Evolutionary conservation across 2,329 filamentous ascomycete genomes (phyloP), one percentile per base, ranked within the genome.

Genomic region (Ophiocordyceps robertsii): DNA sequence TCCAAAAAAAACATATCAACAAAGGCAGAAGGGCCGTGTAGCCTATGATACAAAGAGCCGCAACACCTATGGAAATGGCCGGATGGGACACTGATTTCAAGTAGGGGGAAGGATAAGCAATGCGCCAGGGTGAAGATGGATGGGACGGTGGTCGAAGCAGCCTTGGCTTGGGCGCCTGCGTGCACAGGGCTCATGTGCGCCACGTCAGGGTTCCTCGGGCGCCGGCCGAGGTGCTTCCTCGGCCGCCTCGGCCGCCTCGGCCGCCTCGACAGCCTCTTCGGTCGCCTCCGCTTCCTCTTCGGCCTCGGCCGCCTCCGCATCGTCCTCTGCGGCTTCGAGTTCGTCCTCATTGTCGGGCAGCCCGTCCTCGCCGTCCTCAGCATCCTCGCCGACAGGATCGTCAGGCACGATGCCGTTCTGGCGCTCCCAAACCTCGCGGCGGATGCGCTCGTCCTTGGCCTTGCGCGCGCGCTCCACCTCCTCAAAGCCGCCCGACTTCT

Each of bases 401-500:
- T 69, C 69, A 1, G 66, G 57, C 16, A 69, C 44, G 14, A 75
- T 61, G 12, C 77, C 77, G 51, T 82, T 81, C 65, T 74, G 70
- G 36, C 75, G 64, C 52, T 81, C 77, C 78, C 78, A 82, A 12
- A 82, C 84, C 60, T 95, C 89, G 53, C 77, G 82, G 44, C 89
- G 73, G 45, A 88, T 87, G 51, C 77, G 74, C 46, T 96, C 92
- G 54, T 98, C 92, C 59, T 90, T 94, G 31, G 80, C 76, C 56
- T 82, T 82, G 40, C 92, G 73, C 38, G 86, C 70, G 42, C 92
- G 75, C 64, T 98, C 92, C 1, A 89, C 82, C 64, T 98, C 92
- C 60, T 96, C 92, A 40, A 95, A 82, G 0, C 92, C 92, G 35
- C 92, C 92, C 13, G 84, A 89, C 72, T 96, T 96, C 73, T 95